Evolutionary conservation across 768 basidiomycete species (phyloP).

Genomic region (Gymnopilus dilepis): DNA sequence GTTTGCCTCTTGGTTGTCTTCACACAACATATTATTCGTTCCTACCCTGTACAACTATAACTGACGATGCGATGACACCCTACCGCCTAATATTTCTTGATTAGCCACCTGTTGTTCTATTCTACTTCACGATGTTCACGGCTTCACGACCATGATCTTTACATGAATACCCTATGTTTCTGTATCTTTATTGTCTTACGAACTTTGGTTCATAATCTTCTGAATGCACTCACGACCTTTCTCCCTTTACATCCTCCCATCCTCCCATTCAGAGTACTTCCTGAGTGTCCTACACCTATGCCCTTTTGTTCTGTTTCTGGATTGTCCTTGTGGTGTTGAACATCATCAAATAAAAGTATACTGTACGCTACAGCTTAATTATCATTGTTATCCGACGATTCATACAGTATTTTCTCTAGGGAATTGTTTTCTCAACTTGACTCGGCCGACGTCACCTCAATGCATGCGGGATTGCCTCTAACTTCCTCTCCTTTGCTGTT

Average conservation of each 20-base stretch:
- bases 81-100: not conserved
- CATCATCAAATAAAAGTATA: conserved; percentile 17
- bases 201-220: not conserved
- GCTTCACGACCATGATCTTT: not conserved
- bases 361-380: too few relatives aligned
- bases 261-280: not conserved
- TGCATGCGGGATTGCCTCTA: not conserved
- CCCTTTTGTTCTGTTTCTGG: too few relatives aligned
- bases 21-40: not conserved
- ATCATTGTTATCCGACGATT: too few relatives aligned
- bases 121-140: not conserved
- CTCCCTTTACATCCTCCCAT: not conserved
- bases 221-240: not conserved
- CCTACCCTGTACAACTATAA: conserved; percentile 12
- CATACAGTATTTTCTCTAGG: too few relatives aligned
- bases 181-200: conserved; percentile 7
- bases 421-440: too few relatives aligned
- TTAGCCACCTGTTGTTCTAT: not conserved
- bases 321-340: too few relatives aligned
- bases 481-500: conserved; percentile 24
- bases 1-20: not conserved
- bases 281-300: too few relatives aligned
- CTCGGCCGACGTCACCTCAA: too few relatives aligned
- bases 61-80: not conserved
- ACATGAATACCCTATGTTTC: conserved; percentile 1